Base-by-base conservation (phyloP, 257 asterid species). In the Perilla frutescens region DNA sequence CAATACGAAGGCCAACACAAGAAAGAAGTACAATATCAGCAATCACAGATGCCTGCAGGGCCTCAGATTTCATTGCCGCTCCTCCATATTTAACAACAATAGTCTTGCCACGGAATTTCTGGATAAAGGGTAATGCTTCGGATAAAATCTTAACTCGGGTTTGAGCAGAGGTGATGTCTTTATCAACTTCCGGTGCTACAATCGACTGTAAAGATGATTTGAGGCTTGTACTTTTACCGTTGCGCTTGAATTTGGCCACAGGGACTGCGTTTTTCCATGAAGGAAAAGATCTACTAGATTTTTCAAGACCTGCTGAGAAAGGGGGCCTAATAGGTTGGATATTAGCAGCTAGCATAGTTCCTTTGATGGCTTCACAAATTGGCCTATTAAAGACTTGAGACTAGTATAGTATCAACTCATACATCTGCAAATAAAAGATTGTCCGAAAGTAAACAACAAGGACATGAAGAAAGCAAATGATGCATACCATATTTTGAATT, bases 11-110 rank as follows among this genome's bases (percentile, higher is more conserved):
- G 59, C 96, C 95, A 4, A 88, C 97, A 74, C 95, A 89, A 0
- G 97, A 89, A 53, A 91, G 96, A 29, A 91, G 97, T 51, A 91
- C 95, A 12, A 91, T 60, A 69, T 91, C 96, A 34, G 87, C 87
- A 59, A 91, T 91, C 6, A 91, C 97, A n/a, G 96, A 89, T 3
- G 96, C 92, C 72, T 87, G 92, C 71, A 89, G 94, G 41, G 84
- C 91, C 85, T 91, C 91, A 2, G 92, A 84, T 68, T 86, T 89
- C 96, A 87, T 91, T 1, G 94, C 96, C 3, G 97, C 97, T 15
- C 97, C 97, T 44, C 97, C 97, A 56, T 89, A 91, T 78, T 91
- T 91, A 5, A 91, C 97, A 0, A 91, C 96, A 57, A 91, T 81
- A 9, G 96, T 91, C 84, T 91, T 91, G 54, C 95, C 93, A 10